These are phyloP conservation scores for Calvatia gigantea DNA, from an alignment of 768 basidiomycete species.

Conservation along the genomic window DNA sequence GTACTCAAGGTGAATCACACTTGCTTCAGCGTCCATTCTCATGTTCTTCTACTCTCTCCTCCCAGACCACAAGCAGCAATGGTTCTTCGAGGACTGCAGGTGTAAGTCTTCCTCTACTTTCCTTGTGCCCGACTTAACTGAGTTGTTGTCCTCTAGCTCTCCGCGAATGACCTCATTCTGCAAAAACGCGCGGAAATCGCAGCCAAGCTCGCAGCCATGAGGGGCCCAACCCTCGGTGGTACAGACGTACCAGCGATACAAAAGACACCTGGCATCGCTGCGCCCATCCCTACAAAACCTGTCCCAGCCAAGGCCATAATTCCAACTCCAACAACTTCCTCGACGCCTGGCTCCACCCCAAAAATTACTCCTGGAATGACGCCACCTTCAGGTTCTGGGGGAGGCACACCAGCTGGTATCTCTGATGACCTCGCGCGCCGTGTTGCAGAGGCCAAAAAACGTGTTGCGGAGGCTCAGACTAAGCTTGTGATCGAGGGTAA, in stretches of 20 bases:
- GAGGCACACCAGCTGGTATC: constrained; percentile 38
- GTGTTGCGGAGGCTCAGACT: constrained; percentile 79
- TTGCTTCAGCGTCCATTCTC: constrained; percentile 43
- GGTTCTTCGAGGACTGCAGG: constrained; percentile 32
- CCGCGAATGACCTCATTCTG: constrained; percentile 67
- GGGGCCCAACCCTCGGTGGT: constrained; percentile 33
- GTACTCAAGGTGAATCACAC: constrained; percentile 76
- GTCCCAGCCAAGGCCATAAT: constrained; percentile 31
- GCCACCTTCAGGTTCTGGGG: constrained; percentile 19
- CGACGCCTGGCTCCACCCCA: constrained; percentile 34
- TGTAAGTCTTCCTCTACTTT: constrained; percentile 37
- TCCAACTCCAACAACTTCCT: constrained; percentile 30
- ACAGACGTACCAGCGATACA: constrained; percentile 15
- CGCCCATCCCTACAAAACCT: constrained; percentile 34
- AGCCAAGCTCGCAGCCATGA: constrained; percentile 81
- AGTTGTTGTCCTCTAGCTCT: constrained; percentile 35
- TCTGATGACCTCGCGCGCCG: constrained; percentile 64
- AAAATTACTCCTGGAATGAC: constrained; percentile 17
- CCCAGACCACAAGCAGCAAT: constrained; percentile 52
- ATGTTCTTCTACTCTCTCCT: constrained; percentile 64
- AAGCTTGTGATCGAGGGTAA: constrained; percentile 76
- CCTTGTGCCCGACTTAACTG: constrained; percentile 5
- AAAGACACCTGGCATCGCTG: constrained; percentile 28
- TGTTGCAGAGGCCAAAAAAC: constrained; percentile 82
- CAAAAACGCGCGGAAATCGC: constrained; percentile 83